phyloP scores from a whole-genome alignment of 1,284 basidiomycete genomes.

The Boletus subluridellus region DNA sequence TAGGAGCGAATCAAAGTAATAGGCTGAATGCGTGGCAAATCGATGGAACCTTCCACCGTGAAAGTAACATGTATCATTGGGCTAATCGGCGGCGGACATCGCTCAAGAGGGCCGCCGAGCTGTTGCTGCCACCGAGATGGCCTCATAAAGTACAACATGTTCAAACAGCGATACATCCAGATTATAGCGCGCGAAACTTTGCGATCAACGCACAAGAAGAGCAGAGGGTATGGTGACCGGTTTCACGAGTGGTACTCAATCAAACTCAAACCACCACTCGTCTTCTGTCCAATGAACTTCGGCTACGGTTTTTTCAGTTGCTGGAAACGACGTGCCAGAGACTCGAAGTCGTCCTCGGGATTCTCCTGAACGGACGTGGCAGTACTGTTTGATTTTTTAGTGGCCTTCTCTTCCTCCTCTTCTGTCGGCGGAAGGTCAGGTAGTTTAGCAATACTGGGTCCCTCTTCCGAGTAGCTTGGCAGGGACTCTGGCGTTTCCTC shows the following conservation, averaged over 20 bases:
- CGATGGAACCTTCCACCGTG: neutral
- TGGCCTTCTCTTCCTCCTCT: conserved; percentile 33
- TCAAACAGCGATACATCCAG: conserved; percentile 4
- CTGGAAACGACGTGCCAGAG: conserved; percentile 69
- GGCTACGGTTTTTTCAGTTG: conserved; percentile 71
- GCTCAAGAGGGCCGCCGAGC: conserved; percentile 1
- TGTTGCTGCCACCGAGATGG: neutral
- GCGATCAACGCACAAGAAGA: conserved; percentile 2
- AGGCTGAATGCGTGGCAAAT: neutral
- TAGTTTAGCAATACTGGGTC: conserved; percentile 38
- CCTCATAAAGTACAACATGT: conserved; percentile 5
- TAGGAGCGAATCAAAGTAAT: neutral
- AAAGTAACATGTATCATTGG: neutral
- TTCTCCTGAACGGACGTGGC: conserved; percentile 12
- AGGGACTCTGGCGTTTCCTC: conserved; percentile 22
- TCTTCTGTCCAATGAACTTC: neutral
- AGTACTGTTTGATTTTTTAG: conserved; percentile 4
- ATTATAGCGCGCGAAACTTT: conserved; percentile 10
- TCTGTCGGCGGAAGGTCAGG: conserved; percentile 49
- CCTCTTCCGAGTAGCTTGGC: conserved; percentile 32
- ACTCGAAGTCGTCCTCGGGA: conserved; percentile 67
- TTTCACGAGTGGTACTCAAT: conserved; percentile 4
- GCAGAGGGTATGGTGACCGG: conserved; percentile 1
- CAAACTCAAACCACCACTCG: neutral
- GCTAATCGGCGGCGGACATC: conserved; percentile 24